A percentile compares a stretch with the other conserved stretches of the same genome.
These are phyloP conservation scores for Carex sylvatica DNA, from an alignment of 202 grass and related monocot genomes.

Conservation along the genomic window DNA sequence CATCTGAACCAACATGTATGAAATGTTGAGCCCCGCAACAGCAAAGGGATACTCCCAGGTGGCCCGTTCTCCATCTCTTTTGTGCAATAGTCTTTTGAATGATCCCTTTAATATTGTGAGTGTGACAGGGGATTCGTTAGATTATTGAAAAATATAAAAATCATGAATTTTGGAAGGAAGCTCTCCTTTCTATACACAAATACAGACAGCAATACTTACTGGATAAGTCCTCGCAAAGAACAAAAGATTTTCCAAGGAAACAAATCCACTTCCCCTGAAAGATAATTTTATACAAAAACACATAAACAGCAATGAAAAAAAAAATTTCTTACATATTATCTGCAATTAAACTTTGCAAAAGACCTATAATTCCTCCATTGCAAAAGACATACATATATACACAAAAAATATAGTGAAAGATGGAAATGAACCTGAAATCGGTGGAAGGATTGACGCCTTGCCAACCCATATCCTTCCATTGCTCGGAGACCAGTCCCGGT, in stretches of 20 bases:
- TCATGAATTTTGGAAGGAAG: background rate
- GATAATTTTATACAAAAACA: background rate
- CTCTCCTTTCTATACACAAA: background rate
- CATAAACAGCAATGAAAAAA: background rate
- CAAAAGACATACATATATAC: background rate
- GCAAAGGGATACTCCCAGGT: slow-evolving; percentile 97
- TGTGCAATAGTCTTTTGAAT: slow-evolving; percentile 73
- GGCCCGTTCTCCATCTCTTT: slow-evolving; percentile 61
- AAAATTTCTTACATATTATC: too few species aligned
- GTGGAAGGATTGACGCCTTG: slow-evolving; percentile 77
- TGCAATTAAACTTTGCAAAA: too few species aligned
- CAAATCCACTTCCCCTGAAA: slow-evolving; percentile 76
- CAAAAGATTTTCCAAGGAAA: slow-evolving; percentile 80
- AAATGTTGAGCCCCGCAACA: slow-evolving; percentile 76
- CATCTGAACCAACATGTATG: slow-evolving; percentile 90
- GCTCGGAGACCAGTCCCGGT: slow-evolving; percentile 60
- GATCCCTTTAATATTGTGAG: slow-evolving; percentile 36
- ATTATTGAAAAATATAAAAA: background rate
- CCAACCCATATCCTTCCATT: slow-evolving; percentile 98
- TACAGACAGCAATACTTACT: slow-evolving; percentile 32
- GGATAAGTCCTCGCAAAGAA: slow-evolving; percentile 75
- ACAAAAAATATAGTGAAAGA: background rate
- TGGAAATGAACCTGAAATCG: slow-evolving; percentile 68
- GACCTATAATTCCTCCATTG: too few species aligned
- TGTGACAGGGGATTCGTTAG: too few species aligned